Evolutionary conservation across 257 asterid species (phyloP), one percentile per base, ranked within the genome.

Genomic region (Ophiorrhiza pumila): DNA sequence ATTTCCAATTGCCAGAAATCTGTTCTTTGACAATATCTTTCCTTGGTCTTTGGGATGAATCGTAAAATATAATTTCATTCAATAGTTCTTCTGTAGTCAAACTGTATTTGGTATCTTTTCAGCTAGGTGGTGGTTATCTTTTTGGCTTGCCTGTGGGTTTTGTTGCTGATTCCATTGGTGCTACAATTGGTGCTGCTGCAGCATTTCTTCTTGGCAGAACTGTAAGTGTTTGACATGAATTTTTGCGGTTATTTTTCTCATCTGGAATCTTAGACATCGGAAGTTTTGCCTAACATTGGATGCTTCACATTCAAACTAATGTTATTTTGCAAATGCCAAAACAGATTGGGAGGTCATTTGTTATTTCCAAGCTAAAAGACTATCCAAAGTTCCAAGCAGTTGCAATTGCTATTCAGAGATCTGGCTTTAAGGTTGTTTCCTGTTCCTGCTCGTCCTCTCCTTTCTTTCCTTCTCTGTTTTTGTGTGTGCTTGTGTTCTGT

Each of bases 121-220:
- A 95, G 99, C 90, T 95, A 56, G 99, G 99, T 65, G 99, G 99
- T 80, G 98, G 99, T 68, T 95, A 95, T 80, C 97, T 95, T 65
- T 95, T 95, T 77, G 99, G 99, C 61, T 87, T 95, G 86, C 99
- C 99, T 56, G 84, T 95, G 64, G 99, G 99, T 63, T 90, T 95
- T 79, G 71, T 92, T 64, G 98, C 99, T 62, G 98, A 95, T 86
- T 95, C 99, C 29, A 77, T 92, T 50, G 99, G 99, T 77, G 98
- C 99, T 71, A 87, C 98, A 72, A 68, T 92, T 41, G 99, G 99
- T 60, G 96, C 99, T 45, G 95, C 89, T 60, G 95, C 98, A 43
- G 98, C 99, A 50, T 92, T 95, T 83, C 91, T 95, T 80, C 89
- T 95, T 79, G 99, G 99, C 17, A 86, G 99, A 83, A 95, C 99